These are phyloP conservation scores for Saccharomyces hybrid DNA, from an alignment of 1,139 yeast genomes.

Conservation along the genomic window DNA sequence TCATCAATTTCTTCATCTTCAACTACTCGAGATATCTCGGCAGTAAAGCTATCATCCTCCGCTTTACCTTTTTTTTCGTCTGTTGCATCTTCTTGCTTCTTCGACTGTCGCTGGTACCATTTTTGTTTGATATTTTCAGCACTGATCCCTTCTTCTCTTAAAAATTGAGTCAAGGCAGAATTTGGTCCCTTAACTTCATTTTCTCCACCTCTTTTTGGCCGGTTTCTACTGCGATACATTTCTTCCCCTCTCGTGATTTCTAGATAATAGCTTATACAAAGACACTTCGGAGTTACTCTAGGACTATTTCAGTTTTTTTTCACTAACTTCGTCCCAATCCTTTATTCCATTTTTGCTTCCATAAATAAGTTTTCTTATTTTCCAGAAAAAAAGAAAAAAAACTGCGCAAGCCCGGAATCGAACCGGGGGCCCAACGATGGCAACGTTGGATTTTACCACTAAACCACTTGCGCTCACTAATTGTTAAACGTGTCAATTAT, in stretches of 20 bases:
- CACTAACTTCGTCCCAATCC: background rate
- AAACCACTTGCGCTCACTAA: conserved; percentile 5
- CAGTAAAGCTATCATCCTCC: conserved; percentile 2
- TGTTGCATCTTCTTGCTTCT: conserved; percentile 22
- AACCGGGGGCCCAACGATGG: conserved; percentile 8
- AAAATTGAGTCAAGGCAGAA: conserved; percentile 70
- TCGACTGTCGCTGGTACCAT: conserved; percentile 37
- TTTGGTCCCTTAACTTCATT: conserved; percentile 65
- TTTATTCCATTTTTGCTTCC: background rate
- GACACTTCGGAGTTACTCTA: background rate
- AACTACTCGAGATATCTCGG: background rate
- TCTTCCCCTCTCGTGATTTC: background rate
- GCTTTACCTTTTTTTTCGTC: conserved; percentile 7
- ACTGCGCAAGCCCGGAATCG: conserved; percentile 8
- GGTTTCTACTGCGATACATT: conserved; percentile 27
- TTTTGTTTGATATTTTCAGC: conserved; percentile 71
- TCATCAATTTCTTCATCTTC: conserved; percentile 5
- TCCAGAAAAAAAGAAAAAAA: background rate
- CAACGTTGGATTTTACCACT: conserved; percentile 7
- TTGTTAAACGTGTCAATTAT: background rate
- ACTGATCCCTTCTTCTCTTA: conserved; percentile 77
- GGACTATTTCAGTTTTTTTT: background rate
- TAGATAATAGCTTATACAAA: background rate
- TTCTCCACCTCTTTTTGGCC: conserved; percentile 27
- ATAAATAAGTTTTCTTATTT: background rate